Evolutionary conservation across 2,329 filamentous ascomycete species (phyloP).

Genomic region (Davidsoniella virescens): DNA sequence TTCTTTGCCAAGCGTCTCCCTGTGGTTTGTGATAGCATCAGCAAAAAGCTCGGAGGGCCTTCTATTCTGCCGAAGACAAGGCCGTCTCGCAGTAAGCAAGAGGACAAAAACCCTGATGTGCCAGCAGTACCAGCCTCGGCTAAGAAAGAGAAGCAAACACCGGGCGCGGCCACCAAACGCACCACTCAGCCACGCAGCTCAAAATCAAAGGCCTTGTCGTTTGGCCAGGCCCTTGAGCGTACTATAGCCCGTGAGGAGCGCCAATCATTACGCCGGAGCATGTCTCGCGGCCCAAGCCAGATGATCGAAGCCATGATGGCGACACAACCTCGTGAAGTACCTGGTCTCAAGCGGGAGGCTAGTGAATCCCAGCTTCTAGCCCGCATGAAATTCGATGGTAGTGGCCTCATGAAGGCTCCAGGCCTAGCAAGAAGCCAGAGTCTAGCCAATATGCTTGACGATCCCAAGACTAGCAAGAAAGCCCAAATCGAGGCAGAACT

Average conservation of each 20-base stretch:
- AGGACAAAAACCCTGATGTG: constrained; percentile 13
- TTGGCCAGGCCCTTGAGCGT: constrained; percentile 17
- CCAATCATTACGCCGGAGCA: constrained; percentile 26
- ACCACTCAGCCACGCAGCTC: constrained; percentile 40
- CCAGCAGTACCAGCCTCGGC: constrained; percentile 29
- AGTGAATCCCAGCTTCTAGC: constrained; percentile 43
- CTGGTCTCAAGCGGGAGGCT: constrained; percentile 49
- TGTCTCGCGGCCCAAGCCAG: constrained; percentile 39
- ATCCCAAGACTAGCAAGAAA: constrained; percentile 46
- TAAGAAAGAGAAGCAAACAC: constrained; percentile 29
- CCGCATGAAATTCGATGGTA: constrained; percentile 24
- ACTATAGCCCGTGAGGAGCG: constrained; percentile 8
- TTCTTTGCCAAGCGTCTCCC: constrained; percentile 69
- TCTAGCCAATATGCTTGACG: constrained; percentile 30
- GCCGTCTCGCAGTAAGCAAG: neutral
- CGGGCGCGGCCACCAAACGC: constrained; percentile 36
- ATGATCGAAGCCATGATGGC: constrained; percentile 51
- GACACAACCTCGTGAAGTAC: constrained; percentile 43
- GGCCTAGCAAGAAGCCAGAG: constrained; percentile 27
- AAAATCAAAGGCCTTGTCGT: constrained; percentile 38
- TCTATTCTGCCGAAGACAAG: constrained; percentile 27
- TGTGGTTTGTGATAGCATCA: constrained; percentile 51
- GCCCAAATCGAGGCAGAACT: constrained; percentile 53
- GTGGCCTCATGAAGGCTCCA: constrained; percentile 24
- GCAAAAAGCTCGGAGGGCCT: constrained; percentile 61